Evolutionary conservation across 768 basidiomycete species (phyloP).

Genomic region (Russula griseocarnosa): DNA sequence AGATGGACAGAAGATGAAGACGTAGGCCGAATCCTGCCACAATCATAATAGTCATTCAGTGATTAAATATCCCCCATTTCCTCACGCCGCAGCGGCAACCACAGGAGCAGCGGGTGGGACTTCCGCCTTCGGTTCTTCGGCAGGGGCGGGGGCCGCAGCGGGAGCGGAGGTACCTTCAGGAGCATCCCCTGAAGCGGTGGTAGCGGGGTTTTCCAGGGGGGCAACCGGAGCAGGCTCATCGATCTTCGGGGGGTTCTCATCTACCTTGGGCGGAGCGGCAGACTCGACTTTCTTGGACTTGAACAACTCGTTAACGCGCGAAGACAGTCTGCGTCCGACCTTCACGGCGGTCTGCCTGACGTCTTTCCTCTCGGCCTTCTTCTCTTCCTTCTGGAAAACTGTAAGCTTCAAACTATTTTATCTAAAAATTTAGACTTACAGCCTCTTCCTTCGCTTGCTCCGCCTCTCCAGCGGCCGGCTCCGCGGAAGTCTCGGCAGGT

Average conservation of each 20-base stretch:
- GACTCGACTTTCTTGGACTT: constrained; percentile 58
- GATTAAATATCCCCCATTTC: constrained; percentile 44
- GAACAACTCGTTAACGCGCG: constrained; percentile 80
- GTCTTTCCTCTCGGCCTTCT: constrained; percentile 48
- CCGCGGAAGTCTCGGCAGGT: constrained; percentile 34
- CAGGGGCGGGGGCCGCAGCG: constrained; percentile 8
- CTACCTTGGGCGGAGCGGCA: constrained; percentile 70
- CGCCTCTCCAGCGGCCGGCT: constrained; percentile 36
- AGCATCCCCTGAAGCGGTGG: constrained; percentile 42
- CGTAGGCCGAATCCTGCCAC: constrained; percentile 29
- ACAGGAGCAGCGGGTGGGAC: constrained; percentile 57
- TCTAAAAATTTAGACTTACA: constrained; percentile 35
- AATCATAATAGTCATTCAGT: constrained; percentile 31
- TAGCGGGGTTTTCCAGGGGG: constrained; percentile 76
- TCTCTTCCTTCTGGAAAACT: constrained; percentile 40
- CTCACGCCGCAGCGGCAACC: constrained; percentile 79
- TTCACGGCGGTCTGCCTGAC: constrained; percentile 43
- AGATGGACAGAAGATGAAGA: constrained; percentile 31
- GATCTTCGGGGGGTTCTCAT: constrained; percentile 85
- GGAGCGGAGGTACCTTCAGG: constrained; percentile 32
- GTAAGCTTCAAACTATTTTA: background rate
- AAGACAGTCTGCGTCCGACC: constrained; percentile 78
- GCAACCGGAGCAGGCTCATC: constrained; percentile 79
- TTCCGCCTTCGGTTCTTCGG: constrained; percentile 37
- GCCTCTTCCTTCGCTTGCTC: constrained; percentile 61